Conservation (phyloP, 768 basidiomycete genomes). For the Daedaleopsis sinensis region DNA sequence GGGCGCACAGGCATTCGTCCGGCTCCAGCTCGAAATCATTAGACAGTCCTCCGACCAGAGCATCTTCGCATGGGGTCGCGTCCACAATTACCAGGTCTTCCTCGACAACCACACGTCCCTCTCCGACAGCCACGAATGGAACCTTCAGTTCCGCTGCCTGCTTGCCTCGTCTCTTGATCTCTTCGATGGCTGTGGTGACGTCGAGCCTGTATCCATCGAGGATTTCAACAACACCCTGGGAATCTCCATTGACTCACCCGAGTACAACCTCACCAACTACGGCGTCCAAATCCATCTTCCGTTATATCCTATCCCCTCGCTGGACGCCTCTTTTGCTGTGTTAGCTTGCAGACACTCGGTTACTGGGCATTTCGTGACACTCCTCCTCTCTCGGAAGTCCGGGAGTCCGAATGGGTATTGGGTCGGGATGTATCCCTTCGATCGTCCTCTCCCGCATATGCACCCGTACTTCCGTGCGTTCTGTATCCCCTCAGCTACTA, state of each 20-base stretch:
- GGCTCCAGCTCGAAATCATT: constrained; percentile 10
- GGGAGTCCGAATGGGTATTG: not conserved
- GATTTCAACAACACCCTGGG: not conserved
- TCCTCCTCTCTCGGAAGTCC: not conserved
- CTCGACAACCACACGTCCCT: not conserved
- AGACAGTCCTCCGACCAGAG: constrained; percentile 4
- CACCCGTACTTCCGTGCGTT: not conserved
- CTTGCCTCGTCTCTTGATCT: constrained; percentile 1
- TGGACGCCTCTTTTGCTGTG: not conserved
- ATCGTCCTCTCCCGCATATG: not conserved
- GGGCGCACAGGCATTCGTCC: constrained; percentile 7
- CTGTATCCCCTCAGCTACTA: not conserved
- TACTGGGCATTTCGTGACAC: not conserved
- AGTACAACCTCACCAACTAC: not conserved
- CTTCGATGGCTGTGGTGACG: not conserved
- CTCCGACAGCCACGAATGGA: not conserved
- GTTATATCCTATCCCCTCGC: not conserved
- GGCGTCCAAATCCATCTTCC: not conserved
- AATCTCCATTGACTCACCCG: not conserved
- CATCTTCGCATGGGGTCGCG: constrained; percentile 10
- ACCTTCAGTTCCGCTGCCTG: not conserved
- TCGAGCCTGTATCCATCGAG: not conserved
- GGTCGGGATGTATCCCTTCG: not conserved
- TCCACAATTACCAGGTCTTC: constrained; percentile 1
- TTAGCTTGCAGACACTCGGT: not conserved